Conservation (phyloP, 108 stramenopile genomes). For the Cyclostephanos invisitatus region DNA sequence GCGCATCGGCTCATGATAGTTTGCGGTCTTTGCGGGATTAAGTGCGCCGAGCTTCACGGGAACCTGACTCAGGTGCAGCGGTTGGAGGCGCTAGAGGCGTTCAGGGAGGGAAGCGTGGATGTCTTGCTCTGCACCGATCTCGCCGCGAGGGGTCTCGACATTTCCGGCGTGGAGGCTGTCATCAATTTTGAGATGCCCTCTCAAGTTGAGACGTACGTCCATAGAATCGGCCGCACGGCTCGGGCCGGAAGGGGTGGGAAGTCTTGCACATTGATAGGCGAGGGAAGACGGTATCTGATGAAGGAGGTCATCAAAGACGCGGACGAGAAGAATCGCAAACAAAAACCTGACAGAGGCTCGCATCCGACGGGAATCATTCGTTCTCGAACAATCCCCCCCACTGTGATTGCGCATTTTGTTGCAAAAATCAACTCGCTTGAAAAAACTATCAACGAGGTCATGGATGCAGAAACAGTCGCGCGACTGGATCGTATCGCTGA, state of each 20-base stretch:
- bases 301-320: conserved; percentile 91
- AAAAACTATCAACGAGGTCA: conserved; percentile 74
- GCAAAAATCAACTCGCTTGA: conserved; percentile 85
- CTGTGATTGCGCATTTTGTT: conserved; percentile 79
- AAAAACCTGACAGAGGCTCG: conserved; percentile 24
- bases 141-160: conserved; percentile 95
- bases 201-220: conserved; percentile 92
- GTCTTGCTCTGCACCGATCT: conserved; percentile 96
- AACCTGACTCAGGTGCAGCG: conserved; percentile 91
- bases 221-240: conserved; percentile 97
- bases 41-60: conserved; percentile 94
- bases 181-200: conserved; percentile 98
- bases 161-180: conserved; percentile 89
- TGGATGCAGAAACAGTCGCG: conserved; percentile 84
- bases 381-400: conserved; percentile 79
- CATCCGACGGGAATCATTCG: conserved; percentile 64
- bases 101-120: conserved; percentile 88
- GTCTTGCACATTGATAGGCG: conserved; percentile 94
- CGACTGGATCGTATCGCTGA: conserved; percentile 86
- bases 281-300: conserved; percentile 87
- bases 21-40: conserved; percentile 81
- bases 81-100: conserved; percentile 86
- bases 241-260: conserved; percentile 93
- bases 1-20: conserved; percentile 93
- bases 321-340: conserved; percentile 53